phyloP scores from a whole-genome alignment of 1,284 basidiomycete genomes.

The Fomes fomentarius region DNA sequence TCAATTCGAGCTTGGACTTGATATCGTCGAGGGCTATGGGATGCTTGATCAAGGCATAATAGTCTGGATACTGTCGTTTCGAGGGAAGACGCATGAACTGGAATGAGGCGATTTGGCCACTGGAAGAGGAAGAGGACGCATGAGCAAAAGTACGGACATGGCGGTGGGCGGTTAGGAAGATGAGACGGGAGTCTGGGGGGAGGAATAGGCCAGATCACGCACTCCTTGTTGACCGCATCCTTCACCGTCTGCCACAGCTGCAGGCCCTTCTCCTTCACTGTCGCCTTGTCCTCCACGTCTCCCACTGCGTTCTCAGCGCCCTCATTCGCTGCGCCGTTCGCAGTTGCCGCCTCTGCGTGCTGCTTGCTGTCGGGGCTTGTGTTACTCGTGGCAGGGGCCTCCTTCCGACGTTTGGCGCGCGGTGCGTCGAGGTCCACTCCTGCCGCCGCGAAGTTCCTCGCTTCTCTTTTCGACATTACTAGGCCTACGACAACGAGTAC shows the following conservation, averaged over 20 bases:
- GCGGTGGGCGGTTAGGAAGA: conserved; percentile 22
- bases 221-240: conserved; percentile 84
- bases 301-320: conserved; percentile 25
- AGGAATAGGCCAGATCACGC: conserved; percentile 47
- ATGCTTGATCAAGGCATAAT: conserved; percentile 77
- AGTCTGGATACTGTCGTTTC: conserved; percentile 86
- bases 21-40: conserved; percentile 90
- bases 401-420: conserved; percentile 72
- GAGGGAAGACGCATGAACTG: conserved; percentile 82
- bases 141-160: conserved; percentile 8
- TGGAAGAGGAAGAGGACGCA: conserved; percentile 32
- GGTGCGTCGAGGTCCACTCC: conserved; percentile 59
- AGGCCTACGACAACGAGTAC: conserved; percentile 5
- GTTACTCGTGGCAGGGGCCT: conserved; percentile 40
- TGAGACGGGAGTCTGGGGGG: conserved; percentile 29
- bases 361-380: conserved; percentile 29
- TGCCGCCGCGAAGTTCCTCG: conserved; percentile 47
- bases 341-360: conserved; percentile 24
- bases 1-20: conserved; percentile 72
- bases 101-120: conserved; percentile 66
- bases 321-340: conserved; percentile 29
- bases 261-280: conserved; percentile 61
- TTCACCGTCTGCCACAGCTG: conserved; percentile 74
- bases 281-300: conserved; percentile 40
- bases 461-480: conserved; percentile 70